These are phyloP conservation scores for Schrenkiella parvula DNA, from an alignment of 345 rosid species.

Conservation along the genomic window DNA sequence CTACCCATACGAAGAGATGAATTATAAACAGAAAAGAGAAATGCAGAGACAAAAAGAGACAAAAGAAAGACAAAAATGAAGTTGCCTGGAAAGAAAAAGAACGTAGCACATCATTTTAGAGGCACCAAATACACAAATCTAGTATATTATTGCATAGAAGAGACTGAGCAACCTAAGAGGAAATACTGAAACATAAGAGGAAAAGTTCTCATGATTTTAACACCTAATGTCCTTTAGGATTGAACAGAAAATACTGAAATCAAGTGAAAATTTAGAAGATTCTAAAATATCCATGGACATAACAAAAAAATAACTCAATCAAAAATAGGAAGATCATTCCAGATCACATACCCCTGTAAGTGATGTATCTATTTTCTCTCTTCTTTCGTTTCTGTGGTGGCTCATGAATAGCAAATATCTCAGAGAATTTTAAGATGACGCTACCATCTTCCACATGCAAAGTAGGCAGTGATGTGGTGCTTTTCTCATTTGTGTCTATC, in stretches of 20 bases:
- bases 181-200: too few relatives aligned
- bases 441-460: slow-evolving; percentile 78
- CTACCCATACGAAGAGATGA: not conserved
- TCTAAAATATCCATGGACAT: not conserved
- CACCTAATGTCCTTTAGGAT: slow-evolving; percentile 1
- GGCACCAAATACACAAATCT: slow-evolving; percentile 2
- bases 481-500: slow-evolving; percentile 42
- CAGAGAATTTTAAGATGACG: slow-evolving; percentile 86
- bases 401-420: slow-evolving; percentile 86
- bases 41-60: slow-evolving; percentile 6
- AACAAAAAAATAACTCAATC: not conserved
- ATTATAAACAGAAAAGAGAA: not conserved
- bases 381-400: slow-evolving; percentile 56
- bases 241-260: not conserved
- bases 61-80: not conserved
- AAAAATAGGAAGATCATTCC: slow-evolving; percentile 1
- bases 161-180: not conserved
- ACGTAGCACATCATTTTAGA: slow-evolving; percentile 1
- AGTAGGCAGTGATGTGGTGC: slow-evolving; percentile 59
- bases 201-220: not conserved
- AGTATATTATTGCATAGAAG: not conserved
- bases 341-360: slow-evolving; percentile 53
- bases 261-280: not conserved
- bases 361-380: slow-evolving; percentile 57
- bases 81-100: slow-evolving; percentile 5